These are phyloP conservation scores for Ogataea corticis DNA, from an alignment of 805 yeast genomes.

Conservation along the genomic window DNA sequence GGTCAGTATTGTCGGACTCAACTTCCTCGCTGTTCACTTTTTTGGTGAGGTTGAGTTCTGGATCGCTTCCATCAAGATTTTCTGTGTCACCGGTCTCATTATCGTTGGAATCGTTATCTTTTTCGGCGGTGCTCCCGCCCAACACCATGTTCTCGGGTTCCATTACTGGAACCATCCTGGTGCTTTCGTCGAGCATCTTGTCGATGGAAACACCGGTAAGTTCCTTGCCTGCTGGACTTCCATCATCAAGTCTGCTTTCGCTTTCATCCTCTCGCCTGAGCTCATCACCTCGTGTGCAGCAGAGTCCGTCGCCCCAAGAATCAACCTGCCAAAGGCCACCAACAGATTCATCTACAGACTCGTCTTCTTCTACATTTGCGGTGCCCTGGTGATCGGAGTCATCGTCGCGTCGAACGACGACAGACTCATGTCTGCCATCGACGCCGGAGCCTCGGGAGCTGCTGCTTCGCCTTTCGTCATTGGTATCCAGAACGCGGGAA, in stretches of 20 bases:
- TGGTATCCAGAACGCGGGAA: conserved; percentile 71
- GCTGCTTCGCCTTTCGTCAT: conserved; percentile 86
- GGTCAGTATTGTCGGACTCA: conserved; percentile 45
- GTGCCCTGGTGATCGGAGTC: conserved; percentile 48
- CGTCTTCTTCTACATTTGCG: conserved; percentile 33
- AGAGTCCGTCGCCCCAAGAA: conserved; percentile 34
- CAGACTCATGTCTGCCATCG: conserved; percentile 44
- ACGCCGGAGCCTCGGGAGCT: conserved; percentile 56
- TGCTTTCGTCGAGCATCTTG: conserved; percentile 50
- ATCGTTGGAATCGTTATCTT: conserved; percentile 56
- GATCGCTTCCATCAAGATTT: conserved; percentile 63
- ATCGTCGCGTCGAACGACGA: conserved; percentile 45
- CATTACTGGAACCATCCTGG: conserved; percentile 41
- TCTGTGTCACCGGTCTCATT: conserved; percentile 63
- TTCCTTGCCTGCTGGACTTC: conserved; percentile 66
- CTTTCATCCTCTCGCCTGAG: conserved; percentile 49
- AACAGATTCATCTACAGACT: conserved; percentile 34
- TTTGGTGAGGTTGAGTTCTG: conserved; percentile 62
- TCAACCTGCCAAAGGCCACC: conserved; percentile 35
- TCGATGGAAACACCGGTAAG: conserved; percentile 56
- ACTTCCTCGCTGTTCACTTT: conserved; percentile 52
- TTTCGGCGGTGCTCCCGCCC: conserved; percentile 65
- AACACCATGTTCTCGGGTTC: conserved; percentile 45
- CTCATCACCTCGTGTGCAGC: conserved; percentile 34
- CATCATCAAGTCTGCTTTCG: conserved; percentile 63